Evolutionary conservation across 2,329 filamentous ascomycete species (phyloP).

Genomic region (Cladophialophora carrionii): DNA sequence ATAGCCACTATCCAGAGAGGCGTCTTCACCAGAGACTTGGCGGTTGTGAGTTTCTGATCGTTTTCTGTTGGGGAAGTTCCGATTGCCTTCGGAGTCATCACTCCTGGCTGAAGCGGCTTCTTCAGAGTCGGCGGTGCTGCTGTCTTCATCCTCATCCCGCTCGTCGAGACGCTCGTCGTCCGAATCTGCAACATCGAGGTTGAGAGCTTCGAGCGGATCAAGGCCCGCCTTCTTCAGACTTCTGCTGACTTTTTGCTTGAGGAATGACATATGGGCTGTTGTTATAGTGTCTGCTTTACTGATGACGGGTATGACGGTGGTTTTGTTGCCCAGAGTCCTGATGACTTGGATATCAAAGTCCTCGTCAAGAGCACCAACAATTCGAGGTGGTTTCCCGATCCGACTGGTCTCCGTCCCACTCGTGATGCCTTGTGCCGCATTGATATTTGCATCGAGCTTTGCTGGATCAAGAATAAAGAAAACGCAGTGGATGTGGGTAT

Average conservation of each 20-base stretch:
- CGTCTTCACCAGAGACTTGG: constrained; percentile 42
- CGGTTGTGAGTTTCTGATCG: constrained; percentile 38
- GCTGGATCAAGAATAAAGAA: constrained; percentile 89
- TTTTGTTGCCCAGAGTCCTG: constrained; percentile 85
- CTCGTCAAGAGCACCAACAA: constrained; percentile 75
- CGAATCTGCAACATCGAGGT: constrained; percentile 79
- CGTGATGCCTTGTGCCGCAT: constrained; percentile 60
- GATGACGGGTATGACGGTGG: constrained; percentile 91
- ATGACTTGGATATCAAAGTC: constrained; percentile 89
- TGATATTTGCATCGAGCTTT: constrained; percentile 79
- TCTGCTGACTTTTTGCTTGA: constrained; percentile 89
- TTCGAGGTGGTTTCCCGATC: constrained; percentile 42
- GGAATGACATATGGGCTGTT: constrained; percentile 86
- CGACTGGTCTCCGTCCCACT: constrained; percentile 60
- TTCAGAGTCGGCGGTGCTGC: constrained; percentile 42
- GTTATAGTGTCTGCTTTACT: constrained; percentile 97
- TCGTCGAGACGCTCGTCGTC: constrained; percentile 63
- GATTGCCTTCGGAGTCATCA: constrained; percentile 34
- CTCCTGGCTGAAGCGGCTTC: constrained; percentile 38
- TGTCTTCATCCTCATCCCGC: constrained; percentile 50
- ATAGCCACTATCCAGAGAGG: constrained; percentile 49
- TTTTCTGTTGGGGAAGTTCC: constrained; percentile 27
- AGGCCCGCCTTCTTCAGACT: constrained; percentile 83
- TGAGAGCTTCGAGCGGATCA: constrained; percentile 84
- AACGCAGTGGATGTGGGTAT: constrained; percentile 96